Evolutionary conservation across 2,329 filamentous ascomycete genomes (phyloP).

Genomic region (Aspergillus felis): DNA sequence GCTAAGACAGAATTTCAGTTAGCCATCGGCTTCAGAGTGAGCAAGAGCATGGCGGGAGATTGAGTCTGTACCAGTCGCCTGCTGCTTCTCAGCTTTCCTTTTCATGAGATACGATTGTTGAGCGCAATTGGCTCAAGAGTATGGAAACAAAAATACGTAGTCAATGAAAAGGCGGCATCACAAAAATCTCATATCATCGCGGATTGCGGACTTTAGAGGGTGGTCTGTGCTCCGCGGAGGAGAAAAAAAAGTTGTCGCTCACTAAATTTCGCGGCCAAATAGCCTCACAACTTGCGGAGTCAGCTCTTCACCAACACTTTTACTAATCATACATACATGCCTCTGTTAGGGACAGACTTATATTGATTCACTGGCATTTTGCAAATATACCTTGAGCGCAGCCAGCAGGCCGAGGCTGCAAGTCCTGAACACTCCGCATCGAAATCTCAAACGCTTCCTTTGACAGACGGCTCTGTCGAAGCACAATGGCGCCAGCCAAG

Average conservation of each 20-base stretch:
- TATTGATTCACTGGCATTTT: neutral
- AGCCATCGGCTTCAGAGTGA: neutral
- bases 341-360: neutral
- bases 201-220: constrained; percentile 20
- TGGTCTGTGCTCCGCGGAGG: constrained; percentile 41
- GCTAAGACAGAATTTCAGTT: constrained; percentile 19
- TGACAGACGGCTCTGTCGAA: neutral
- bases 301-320: neutral
- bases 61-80: constrained; percentile 25
- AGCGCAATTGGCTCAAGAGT: neutral
- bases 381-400: neutral
- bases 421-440: constrained; percentile 6
- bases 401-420: neutral
- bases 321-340: neutral
- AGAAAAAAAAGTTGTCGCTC: constrained; percentile 35
- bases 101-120: constrained; percentile 22
- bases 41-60: neutral
- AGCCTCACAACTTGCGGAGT: constrained; percentile 5
- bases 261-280: constrained; percentile 4
- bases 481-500: constrained; percentile 19
- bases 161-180: neutral
- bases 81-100: constrained; percentile 37
- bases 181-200: neutral
- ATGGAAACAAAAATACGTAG: neutral
- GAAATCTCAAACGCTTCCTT: constrained; percentile 2